Base-by-base conservation (phyloP, 352 stramenopile genomes). In the Pythium dissimile region DNA sequence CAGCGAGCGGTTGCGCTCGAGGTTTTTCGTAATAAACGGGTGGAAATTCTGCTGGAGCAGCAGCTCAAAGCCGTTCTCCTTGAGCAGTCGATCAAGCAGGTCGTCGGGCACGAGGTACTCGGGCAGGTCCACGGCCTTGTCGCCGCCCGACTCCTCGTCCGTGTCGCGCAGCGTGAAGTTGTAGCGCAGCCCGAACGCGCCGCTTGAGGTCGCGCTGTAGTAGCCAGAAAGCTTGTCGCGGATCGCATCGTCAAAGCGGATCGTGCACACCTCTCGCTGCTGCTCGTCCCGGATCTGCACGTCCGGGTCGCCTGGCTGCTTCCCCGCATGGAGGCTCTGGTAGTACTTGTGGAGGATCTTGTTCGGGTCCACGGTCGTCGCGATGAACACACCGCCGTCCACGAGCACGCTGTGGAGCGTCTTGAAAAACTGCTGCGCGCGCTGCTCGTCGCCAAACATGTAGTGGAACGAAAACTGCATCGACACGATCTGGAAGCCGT, bases 401-500 rank as follows among this genome's bases (percentile, higher is more conserved):
- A 85, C 77, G 23, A 99, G 75, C 44, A 98, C 66, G 34, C 87
- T 71, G 54, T 92, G 91, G 7, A 99, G 85, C 34, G 95, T 98
- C 35, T 84, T 73, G 66, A 99, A 98, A 64, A 99, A 99, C 20
- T 84, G 74, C 30, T 74, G 70, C 2, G 97, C 95, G 16, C 95
- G 83, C 60, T 93, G 70, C 30, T 88, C 76, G 15, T 96, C 94
- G 28, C 91, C 86, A 82, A 99, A 99, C 96, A 99, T 99, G 83
- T 99, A 99, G 73, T 99, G 97, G 64, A 99, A 97, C 12, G 97
- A 96, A 74, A 99, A 99, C 78, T 99, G 97, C 68, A 99, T 98
- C 41, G 86, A 98, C n/a, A 98, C 91, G 18, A 99, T 84, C 70
- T 98, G 91, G 71, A 99, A 99, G 15, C 49, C 64, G 18, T 73